A percentile compares a stretch with the other conserved stretches of the same genome.
Evolutionary conservation across 345 rosid genomes (phyloP).

Genomic region (Eucalyptus grandis): DNA sequence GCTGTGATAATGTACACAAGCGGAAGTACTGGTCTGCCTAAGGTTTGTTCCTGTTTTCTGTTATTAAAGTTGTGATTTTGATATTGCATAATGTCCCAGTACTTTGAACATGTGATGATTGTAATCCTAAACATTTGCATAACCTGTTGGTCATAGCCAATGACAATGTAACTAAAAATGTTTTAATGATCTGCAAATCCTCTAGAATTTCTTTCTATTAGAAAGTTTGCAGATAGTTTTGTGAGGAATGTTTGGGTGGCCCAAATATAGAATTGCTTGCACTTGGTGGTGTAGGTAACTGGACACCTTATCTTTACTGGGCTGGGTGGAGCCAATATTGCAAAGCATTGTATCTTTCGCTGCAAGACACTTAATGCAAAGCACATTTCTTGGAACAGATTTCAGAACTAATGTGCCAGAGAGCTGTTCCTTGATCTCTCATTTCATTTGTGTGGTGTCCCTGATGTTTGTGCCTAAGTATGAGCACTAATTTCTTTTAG

Average conservation of each 20-base stretch:
- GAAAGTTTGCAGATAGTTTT: not conserved
- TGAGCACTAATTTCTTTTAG: not conserved
- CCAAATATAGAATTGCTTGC: not conserved
- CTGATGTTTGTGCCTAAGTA: not conserved
- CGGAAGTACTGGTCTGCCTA: slow-evolving; percentile 91
- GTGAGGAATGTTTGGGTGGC: not conserved
- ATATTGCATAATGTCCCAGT: not conserved
- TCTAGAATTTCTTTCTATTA: not conserved
- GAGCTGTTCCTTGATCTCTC: not conserved
- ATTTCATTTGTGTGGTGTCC: not conserved
- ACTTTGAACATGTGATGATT: not conserved
- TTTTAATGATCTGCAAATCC: not conserved
- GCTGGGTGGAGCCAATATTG: not conserved
- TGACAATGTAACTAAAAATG: not conserved
- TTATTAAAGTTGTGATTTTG: not conserved
- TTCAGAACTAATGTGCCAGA: not conserved
- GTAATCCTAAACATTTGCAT: not conserved
- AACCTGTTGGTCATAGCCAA: not conserved
- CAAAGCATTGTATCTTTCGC: not conserved
- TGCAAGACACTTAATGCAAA: not conserved
- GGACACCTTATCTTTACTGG: not conserved
- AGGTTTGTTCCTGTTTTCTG: slow-evolving; percentile 27
- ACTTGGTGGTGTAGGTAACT: not conserved
- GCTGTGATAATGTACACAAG: slow-evolving; percentile 94
- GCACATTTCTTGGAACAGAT: not conserved